phyloP scores from a whole-genome alignment of 495 filamentous ascomycete species.

The Rusavskia elegans region DNA sequence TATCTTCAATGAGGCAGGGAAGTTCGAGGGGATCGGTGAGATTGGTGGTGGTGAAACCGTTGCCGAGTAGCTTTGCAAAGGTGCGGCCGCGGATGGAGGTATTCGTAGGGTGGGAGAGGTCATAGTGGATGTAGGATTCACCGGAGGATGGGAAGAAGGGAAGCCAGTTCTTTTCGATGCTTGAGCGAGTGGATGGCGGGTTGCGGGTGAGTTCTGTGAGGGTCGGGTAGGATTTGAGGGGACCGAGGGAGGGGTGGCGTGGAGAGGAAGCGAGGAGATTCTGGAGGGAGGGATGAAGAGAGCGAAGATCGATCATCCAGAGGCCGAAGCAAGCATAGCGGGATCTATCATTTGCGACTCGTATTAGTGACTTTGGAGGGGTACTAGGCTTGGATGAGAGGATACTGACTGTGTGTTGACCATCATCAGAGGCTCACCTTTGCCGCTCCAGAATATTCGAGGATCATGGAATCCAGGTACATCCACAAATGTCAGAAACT shows the following conservation, averaged over 20 bases:
- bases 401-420: conserved; percentile 20
- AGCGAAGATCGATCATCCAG: conserved; percentile 24
- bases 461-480: conserved; percentile 28
- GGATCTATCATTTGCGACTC: conserved; percentile 10
- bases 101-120: conserved; percentile 10
- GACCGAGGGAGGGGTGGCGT: conserved; percentile 16
- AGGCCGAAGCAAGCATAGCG: conserved; percentile 28
- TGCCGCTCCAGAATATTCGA: conserved; percentile 24
- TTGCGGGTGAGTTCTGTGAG: conserved; percentile 26
- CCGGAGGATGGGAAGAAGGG: conserved; percentile 16
- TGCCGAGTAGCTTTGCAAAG: conserved; percentile 23
- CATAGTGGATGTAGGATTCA: conserved; percentile 20
- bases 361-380: no score
- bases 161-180: conserved; percentile 27
- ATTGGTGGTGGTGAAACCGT: conserved; percentile 22
- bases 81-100: conserved; percentile 11
- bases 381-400: no score
- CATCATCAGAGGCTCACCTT: conserved; percentile 26
- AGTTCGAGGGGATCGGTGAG: conserved; percentile 19
- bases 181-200: conserved; percentile 14
- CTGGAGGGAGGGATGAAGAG: conserved; percentile 14
- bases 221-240: conserved; percentile 21
- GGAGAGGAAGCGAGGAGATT: conserved; percentile 20
- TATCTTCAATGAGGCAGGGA: conserved; percentile 15
- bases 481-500: conserved; percentile 16